phyloP scores from a whole-genome alignment of 1,139 yeast genomes.

The Scheffersomyces cryptocercus region DNA sequence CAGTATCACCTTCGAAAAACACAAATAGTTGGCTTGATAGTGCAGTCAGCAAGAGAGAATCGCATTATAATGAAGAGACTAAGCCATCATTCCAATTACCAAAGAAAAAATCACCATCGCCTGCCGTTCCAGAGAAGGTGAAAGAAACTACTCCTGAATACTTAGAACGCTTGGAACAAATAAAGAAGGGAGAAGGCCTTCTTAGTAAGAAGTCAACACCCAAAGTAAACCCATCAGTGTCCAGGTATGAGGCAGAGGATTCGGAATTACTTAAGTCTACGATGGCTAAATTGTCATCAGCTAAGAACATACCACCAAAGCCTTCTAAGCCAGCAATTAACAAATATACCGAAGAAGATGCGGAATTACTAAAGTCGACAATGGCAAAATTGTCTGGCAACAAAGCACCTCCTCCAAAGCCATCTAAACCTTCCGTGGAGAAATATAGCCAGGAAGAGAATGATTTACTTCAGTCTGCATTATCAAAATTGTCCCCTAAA shows the following conservation, averaged over 20 bases:
- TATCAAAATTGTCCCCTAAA: constrained; percentile 13
- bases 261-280: background rate
- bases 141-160: background rate
- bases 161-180: background rate
- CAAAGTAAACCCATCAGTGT: background rate
- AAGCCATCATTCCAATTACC: constrained; percentile 13
- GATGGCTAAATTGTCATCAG: background rate
- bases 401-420: constrained; percentile 13
- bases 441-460: constrained; percentile 12
- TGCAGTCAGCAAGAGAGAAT: constrained; percentile 19
- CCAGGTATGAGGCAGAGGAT: constrained; percentile 5
- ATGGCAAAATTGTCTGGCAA: constrained; percentile 11
- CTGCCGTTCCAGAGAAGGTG: background rate
- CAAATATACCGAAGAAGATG: constrained; percentile 8
- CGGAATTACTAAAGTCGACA: constrained; percentile 13
- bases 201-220: background rate
- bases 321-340: constrained; percentile 9
- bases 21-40: constrained; percentile 23
- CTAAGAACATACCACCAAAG: constrained; percentile 3
- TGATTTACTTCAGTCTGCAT: constrained; percentile 14
- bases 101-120: constrained; percentile 8
- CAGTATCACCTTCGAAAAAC: constrained; percentile 10
- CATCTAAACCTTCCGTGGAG: constrained; percentile 16
- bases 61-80: constrained; percentile 13
- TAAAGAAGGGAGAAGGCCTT: background rate